Conservation (phyloP, 2,329 filamentous ascomycete species). For the Helotiales sp. region DNA sequence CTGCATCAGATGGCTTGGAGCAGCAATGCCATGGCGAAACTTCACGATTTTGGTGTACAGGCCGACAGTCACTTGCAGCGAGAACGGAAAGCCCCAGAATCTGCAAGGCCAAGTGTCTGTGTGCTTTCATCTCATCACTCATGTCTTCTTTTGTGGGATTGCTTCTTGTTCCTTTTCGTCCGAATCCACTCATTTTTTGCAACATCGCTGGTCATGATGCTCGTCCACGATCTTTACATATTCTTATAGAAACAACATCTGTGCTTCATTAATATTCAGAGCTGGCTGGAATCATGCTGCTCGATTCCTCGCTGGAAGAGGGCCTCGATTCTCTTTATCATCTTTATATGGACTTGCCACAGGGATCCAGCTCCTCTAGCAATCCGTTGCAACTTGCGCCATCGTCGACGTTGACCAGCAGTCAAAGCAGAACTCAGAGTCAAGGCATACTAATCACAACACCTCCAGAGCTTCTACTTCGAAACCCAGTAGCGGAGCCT, state of each 20-base stretch:
- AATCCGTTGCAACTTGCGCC: slow-evolving; percentile 2
- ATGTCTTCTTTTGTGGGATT: slow-evolving; percentile 6
- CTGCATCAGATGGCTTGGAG: slow-evolving; percentile 18
- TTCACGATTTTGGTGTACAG: slow-evolving; percentile 9
- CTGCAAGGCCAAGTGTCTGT: neutral
- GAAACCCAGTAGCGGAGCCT: slow-evolving; percentile 21
- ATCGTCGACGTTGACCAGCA: slow-evolving; percentile 6
- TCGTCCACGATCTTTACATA: slow-evolving; percentile 7
- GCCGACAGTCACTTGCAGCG: slow-evolving; percentile 2
- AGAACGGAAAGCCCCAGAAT: neutral
- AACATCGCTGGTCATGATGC: slow-evolving; percentile 26
- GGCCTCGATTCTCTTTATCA: slow-evolving; percentile 16
- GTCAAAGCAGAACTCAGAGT: slow-evolving; percentile 16
- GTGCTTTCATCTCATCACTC: slow-evolving; percentile 9
- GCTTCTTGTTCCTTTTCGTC: slow-evolving; percentile 10
- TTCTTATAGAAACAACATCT: slow-evolving; percentile 14
- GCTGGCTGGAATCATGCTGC: slow-evolving; percentile 15
- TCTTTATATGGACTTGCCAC: slow-evolving; percentile 18
- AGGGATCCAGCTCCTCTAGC: slow-evolving; percentile 12
- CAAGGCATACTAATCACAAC: slow-evolving; percentile 26
- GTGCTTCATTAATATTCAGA: slow-evolving; percentile 1
- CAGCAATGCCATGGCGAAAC: slow-evolving; percentile 23
- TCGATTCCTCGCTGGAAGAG: slow-evolving; percentile 28
- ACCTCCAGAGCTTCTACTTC: slow-evolving; percentile 26
- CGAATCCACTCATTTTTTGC: slow-evolving; percentile 17